Evolutionary conservation across 257 asterid species (phyloP), one percentile per base, ranked within the genome.

Genomic region (Linderniella brevidens): DNA sequence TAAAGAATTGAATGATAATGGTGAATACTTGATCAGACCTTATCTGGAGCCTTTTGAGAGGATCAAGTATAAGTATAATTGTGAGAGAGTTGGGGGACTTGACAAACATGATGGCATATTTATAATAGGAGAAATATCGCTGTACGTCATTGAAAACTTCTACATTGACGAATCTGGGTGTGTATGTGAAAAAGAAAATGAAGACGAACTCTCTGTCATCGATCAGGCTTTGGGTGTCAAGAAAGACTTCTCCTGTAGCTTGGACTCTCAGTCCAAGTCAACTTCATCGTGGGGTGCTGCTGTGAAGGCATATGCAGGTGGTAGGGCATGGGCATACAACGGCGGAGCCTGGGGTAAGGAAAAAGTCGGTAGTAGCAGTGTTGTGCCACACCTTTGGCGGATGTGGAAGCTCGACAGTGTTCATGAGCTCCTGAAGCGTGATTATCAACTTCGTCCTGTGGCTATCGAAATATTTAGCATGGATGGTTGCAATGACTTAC

Each of bases 341-440:
- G 99, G 99, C 60, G 99, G 99, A 56, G 96, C 96, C 19, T 90
- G 99, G 99, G 99, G 99, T 17, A 90, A 79, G 78, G 99, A 90
- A 70, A 90, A 75, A 63, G 74, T 79, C 58, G 76, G 77, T 53
- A 68, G 67, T 57, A 70, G 78, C 57, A 73, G 96, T 32, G 79
- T 73, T 59, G 86, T 75, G 56, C 96, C 99, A 60, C 99, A 90
- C 77, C 96, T 66, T 57, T 90, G 99, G 94, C 86, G 68, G 46
- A 90, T 90, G 88, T 90, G 99, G 99, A 90, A 85, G 79, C 99
- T 90, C 46, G 76, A 79, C 63, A 79, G 93, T 70, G 93, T 90
- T 56, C 99, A 85, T 54, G 96, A 90, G 80, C 81, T 90, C 59
- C 68, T 90, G 67, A 90, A 79, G 73, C 96, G 99, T 53, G 99